Percentiles rank a stretch among this genome's conserved stretches.
Evolutionary conservation across 768 basidiomycete species (phyloP).

Genomic region (Coprinopsis strossmayeri): DNA sequence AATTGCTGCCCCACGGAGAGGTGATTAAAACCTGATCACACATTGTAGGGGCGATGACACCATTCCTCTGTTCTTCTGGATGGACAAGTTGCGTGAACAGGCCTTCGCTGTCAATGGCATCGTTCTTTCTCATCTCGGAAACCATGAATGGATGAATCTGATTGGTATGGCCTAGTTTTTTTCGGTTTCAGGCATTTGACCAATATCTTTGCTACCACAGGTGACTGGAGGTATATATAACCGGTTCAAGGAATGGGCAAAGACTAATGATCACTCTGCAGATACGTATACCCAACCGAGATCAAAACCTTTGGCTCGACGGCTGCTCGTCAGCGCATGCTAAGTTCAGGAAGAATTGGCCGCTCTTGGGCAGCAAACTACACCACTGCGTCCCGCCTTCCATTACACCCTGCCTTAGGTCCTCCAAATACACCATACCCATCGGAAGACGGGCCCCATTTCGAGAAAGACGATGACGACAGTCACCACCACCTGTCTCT

Average conservation of each 20-base stretch:
- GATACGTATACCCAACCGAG: conserved; percentile 82
- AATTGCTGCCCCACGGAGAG: not conserved
- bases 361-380: conserved; percentile 84
- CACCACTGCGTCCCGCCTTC: conserved; percentile 72
- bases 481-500: conserved; percentile 12
- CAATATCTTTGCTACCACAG: conserved; percentile 7
- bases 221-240: conserved; percentile 18
- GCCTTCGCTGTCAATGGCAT: conserved; percentile 63
- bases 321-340: conserved; percentile 61
- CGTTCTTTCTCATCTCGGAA: conserved; percentile 78
- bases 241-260: not conserved
- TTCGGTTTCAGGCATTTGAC: conserved; percentile 1
- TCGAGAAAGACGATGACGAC: conserved; percentile 22
- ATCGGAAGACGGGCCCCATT: conserved; percentile 19
- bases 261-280: conserved; percentile 19
- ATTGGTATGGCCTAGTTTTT: conserved; percentile 35
- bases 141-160: conserved; percentile 95
- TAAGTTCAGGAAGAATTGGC: conserved; percentile 74
- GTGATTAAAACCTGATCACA: not conserved
- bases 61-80: conserved; percentile 74
- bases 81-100: conserved; percentile 77
- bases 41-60: conserved; percentile 77
- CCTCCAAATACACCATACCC: conserved; percentile 59
- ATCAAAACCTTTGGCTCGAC: conserved; percentile 77
- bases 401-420: conserved; percentile 67